Base-by-base conservation (phyloP, 139 green algal genomes). In the Micromonas commoda region DNA sequence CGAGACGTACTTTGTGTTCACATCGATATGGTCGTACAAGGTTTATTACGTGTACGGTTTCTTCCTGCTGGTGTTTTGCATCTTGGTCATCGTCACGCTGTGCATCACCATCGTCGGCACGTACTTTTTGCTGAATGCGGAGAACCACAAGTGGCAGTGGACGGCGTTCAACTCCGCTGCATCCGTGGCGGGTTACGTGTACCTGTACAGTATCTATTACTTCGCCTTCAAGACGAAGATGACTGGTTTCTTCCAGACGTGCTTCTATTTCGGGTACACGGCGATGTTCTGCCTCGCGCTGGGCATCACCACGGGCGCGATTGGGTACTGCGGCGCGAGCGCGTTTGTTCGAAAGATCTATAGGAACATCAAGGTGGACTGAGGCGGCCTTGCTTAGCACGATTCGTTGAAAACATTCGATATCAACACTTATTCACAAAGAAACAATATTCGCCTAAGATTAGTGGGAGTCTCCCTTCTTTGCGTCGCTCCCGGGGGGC, bases 11-110 rank as follows among this genome's bases (percentile, higher is more conserved):
- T 98, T 98, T 83, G 90, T 98, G 34, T 97, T 97, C 85, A 97
- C 91, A 19, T 89, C 80, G 28, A 96, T 97, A 80, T 97, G 93
- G 92, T 93, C 93, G 81, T 97, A 97, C 87, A 97, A 97, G 89
- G 91, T 98, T 6, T 98, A 98, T 85, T 98, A 97, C 63, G 95
- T 98, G 75, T 98, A 97, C 82, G 94, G 94, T 76, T 98, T 98
- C 89, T 92, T 98, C 86, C 86, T 97, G 73, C 89, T 98, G 20
- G 94, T 98, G 72, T 93, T 96, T 76, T 52, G 96, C 60, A 97
- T 98, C 85, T 85, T 98, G 51, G 69, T 93, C 33, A 90, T 96
- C 26, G 94, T 98, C 26, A 97, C 91, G 0, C 73, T 90, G 2
- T 97, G 91, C 74, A 87, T 94, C 2, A 93, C 91, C 29, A 89